phyloP scores from a whole-genome alignment of 2,329 filamentous ascomycete genomes.

The Penicillium sp. region DNA sequence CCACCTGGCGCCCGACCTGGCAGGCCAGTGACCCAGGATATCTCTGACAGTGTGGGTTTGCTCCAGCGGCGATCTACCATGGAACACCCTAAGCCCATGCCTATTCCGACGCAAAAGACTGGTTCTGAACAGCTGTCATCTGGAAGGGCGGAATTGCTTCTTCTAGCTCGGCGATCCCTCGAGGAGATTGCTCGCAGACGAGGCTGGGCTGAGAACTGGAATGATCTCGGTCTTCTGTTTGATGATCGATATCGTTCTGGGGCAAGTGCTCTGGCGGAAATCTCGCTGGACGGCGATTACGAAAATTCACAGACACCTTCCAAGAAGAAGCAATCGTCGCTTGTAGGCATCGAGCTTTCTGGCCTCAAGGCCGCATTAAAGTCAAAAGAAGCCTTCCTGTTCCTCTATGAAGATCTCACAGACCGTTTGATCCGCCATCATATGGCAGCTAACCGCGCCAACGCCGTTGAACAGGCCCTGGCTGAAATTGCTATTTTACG shows the following conservation, averaged over 20 bases:
- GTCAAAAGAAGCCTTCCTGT: conserved; percentile 62
- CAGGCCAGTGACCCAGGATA: conserved; percentile 30
- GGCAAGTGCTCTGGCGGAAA: conserved; percentile 33
- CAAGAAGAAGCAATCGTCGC: conserved; percentile 22
- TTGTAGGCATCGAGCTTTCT: conserved; percentile 53
- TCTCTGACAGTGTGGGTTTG: conserved; percentile 30
- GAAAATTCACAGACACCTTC: conserved; percentile 13
- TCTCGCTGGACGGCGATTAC: conserved; percentile 33
- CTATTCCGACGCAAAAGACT: conserved; percentile 43
- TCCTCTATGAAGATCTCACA: conserved; percentile 72
- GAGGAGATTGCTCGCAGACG: conserved; percentile 68
- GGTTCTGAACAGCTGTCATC: conserved; percentile 81
- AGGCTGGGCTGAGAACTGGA: conserved; percentile 77
- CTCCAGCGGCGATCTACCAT: conserved; percentile 47
- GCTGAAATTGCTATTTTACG: conserved; percentile 85
- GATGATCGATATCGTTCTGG: conserved; percentile 29
- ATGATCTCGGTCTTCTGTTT: conserved; percentile 49
- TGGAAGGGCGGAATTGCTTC: conserved; percentile 74
- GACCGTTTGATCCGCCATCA: conserved; percentile 81
- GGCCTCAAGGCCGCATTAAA: conserved; percentile 61
- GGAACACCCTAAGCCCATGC: conserved; percentile 35
- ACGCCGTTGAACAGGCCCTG: conserved; percentile 73
- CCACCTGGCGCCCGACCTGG: conserved; percentile 14
- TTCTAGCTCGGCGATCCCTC: conserved; percentile 75
- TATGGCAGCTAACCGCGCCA: conserved; percentile 70